Evolutionary conservation across 2,329 filamentous ascomycete genomes (phyloP), one percentile per base, ranked within the genome.

Genomic region (Thermomyces lanuginosus): DNA sequence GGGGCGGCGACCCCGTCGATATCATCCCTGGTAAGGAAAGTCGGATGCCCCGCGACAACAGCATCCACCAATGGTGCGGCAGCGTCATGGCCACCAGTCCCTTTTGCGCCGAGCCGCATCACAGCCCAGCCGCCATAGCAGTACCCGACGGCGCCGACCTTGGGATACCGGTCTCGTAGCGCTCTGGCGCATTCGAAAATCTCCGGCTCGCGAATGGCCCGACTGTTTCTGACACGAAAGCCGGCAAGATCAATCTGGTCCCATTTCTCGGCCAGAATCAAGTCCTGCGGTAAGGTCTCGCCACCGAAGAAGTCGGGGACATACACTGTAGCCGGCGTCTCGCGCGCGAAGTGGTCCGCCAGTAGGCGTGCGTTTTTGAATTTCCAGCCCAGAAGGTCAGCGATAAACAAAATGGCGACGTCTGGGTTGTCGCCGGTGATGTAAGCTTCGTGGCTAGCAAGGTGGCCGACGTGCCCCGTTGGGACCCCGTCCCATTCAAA

Each of bases 71-170:
- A 42, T 2, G 41, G 40, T 2, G 18, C 14, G 2, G 22, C 3
- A 8, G 39, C 35, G n/a, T 49, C 33, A n/a, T n/a, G n/a, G n/a
- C n/a, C n/a, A n/a, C n/a, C n/a, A n/a, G n/a, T n/a, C 8, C 43
- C 46, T 31, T 56, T 54, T 1, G 54, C 48, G 0, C 50, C 64
- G 0, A 68, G 53, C 1, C 56, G 54, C 30, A 64, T 57, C 3
- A 47, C 48, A 0, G 57, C 63, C 64, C 63, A 67, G 4, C 60
- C 61, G 8, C 63, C 63, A 28, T 54, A 66, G 44, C 63, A 66
- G 36, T 51, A 66, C 2, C 63, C 63, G 2, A 63, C 43, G 0
- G 58, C 61, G 3, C 45, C 62, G 7, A 63, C 33, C 18, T 45
- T 52, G 4, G 37, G 35, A 5, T 38, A 37, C 19, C 38, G 23